Conservation (phyloP, 1,284 basidiomycete genomes). For the Sporisorium sorghi region DNA sequence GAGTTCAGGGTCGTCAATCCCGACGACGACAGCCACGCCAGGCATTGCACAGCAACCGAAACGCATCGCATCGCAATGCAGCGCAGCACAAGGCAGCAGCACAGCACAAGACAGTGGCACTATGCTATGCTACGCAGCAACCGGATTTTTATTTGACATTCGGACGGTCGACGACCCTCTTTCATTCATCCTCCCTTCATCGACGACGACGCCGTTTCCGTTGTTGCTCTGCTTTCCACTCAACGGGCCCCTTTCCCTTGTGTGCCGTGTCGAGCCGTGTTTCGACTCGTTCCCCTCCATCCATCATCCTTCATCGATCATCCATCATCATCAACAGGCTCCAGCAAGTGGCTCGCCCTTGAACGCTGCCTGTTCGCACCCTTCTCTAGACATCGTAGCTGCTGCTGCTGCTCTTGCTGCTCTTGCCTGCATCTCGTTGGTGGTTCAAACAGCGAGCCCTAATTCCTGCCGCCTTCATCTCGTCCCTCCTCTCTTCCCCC, state of each 20-base stretch:
- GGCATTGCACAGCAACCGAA: neutral
- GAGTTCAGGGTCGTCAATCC: neutral
- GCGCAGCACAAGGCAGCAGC: neutral
- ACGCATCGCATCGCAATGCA: neutral
- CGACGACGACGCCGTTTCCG: neutral
- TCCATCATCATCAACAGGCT: no score
- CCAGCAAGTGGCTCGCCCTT: no score
- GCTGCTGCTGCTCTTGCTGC: neutral
- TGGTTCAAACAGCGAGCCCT: neutral
- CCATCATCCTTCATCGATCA: no score
- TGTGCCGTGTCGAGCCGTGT: neutral
- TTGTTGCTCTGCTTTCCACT: constrained; percentile 30
- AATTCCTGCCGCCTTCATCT: neutral
- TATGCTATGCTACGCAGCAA: neutral
- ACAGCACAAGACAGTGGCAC: neutral
- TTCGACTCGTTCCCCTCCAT: neutral
- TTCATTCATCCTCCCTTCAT: constrained; percentile 17
- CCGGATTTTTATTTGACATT: neutral
- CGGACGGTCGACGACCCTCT: neutral
- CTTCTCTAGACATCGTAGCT: no score
- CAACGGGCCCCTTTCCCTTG: constrained; percentile 30
- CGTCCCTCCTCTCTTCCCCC: constrained; percentile 1
- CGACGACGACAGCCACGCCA: constrained; percentile 7
- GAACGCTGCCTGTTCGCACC: no score
- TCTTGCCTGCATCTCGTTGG: no score